phyloP scores from a whole-genome alignment of 768 basidiomycete genomes.

The Phylloporus sp. region DNA sequence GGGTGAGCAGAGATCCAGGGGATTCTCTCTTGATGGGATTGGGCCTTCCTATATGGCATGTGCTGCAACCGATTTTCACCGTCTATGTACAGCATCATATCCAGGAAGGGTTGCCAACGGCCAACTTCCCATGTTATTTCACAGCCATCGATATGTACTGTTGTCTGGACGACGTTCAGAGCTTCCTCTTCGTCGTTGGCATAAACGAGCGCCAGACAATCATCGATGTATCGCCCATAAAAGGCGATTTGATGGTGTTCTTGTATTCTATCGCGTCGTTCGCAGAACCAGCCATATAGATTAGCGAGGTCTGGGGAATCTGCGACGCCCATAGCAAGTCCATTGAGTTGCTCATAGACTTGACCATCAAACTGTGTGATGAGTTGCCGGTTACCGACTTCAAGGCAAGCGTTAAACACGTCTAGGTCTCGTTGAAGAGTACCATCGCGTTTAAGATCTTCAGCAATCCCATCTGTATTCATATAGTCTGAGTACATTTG shows the following conservation, averaged over 20 bases:
- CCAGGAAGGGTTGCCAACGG: not conserved
- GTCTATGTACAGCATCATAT: constrained; percentile 1
- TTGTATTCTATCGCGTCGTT: not conserved
- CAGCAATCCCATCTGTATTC: not conserved
- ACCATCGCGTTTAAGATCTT: no score
- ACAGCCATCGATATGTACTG: not conserved
- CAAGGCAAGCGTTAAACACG: not conserved
- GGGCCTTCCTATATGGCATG: not conserved
- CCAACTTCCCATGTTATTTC: not conserved
- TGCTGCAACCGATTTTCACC: rapidly evolving
- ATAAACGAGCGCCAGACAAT: not conserved
- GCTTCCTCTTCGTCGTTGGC: not conserved
- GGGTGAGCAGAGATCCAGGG: constrained; percentile 9
- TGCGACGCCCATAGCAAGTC: constrained; percentile 8
- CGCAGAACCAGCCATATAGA: constrained; percentile 3
- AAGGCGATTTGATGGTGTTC: not conserved
- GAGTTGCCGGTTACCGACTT: not conserved
- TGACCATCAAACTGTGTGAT: constrained; percentile 1
- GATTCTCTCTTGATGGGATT: not conserved
- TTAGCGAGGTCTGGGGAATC: constrained; percentile 13
- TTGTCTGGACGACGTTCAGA: rapidly evolving
- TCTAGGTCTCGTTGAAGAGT: no score
- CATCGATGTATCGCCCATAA: constrained; percentile 8
- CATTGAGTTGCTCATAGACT: not conserved
- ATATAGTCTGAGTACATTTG: not conserved